Evolutionary conservation across 108 stramenopile species (phyloP), one percentile per base, ranked within the genome.

Genomic region (Skeletonema potamos): DNA sequence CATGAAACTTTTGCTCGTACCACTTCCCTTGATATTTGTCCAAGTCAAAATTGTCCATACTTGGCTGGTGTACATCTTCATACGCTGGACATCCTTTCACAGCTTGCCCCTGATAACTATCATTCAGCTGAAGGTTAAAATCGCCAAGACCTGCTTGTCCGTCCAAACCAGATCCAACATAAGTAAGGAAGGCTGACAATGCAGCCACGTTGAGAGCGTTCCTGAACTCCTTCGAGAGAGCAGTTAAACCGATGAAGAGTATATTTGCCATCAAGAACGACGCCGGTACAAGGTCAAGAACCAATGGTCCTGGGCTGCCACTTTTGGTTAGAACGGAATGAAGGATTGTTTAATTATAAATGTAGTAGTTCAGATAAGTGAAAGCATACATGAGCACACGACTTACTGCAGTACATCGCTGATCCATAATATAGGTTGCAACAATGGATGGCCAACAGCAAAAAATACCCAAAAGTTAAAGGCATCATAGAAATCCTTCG

Each of bases 391-490:
- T n/a, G n/a, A n/a, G n/a, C n/a, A n/a, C n/a, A n/a, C n/a, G n/a
- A n/a, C n/a, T n/a, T n/a, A n/a, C n/a, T 96, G 94, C 39, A 96
- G 83, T 4, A 96, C 91, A 58, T 96, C 94, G 68, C 88, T 89
- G 32, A 96, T 89, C 87, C 89, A 92, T 6, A 96, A 65, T 55
- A 96, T 89, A 10, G 94, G 94, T 74, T 93, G 94, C 13, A 96
- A 67, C 27, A 96, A 80, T 6, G 94, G 92, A 73, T 96, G 94
- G 3, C 83, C 92, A 18, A 92, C 92, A 3, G 95, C 95, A 73
- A 96, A 96, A 74, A 96, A 96, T n/a, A 96, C 77, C 95, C 95
- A 96, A 68, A 96, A 96, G 74, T 91, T 91, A 39, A 94, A 70
- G 26, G 95, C 90, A 34, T 87, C 84, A 82, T 80, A 84, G 64